Evolutionary conservation across 306 rosid genomes (phyloP), one percentile per base, ranked within the genome.

Genomic region (Glycine latifolia): DNA sequence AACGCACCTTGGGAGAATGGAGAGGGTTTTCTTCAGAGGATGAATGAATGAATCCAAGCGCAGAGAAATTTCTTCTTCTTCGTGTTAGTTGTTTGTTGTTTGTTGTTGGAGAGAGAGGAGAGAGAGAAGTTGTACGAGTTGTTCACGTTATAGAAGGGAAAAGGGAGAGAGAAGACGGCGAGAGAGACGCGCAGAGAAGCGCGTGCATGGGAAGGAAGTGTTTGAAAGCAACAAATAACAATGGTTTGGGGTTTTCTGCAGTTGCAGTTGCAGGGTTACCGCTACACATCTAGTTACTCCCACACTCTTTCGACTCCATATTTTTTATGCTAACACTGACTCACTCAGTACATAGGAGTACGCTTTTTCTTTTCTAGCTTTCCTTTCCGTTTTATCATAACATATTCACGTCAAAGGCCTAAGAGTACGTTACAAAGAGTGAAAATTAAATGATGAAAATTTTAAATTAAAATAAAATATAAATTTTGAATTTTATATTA

Each of bases 81-180:
- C 86, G 82, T 74, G 90, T 89, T 85, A 80, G 92, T 89, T 88
- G 88, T 84, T 85, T 76, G 75, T 74, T 67, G 86, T 75, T 82
- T 63, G 15, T n/a, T n/a, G n/a, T n/a, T n/a, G n/a, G n/a, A 55
- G 17, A 65, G 68, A 67, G 78, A 73, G 85, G 85, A 83, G 83
- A 66, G 84, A 79, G 78, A 73, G 73, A 73, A 67, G 81, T 83
- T 81, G 87, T 86, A 71, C 89, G 87, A 84, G 88, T 84, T 66
- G 86, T 74, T 89, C 88, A 70, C 90, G 88, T 83, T 89, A 39
- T 76, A 61, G 81, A 54, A 72, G 3, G 20, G 74, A 26, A 26
- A 26, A 26, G 31, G 31, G 31, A 26, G 31, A 54, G 82, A 12
- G 71, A 63, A 16, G 33, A 33, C 6, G 52, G 44, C 0, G 10